Evolutionary conservation across 208 protist genomes (phyloP), one percentile per base, ranked within the genome.

Genomic region (Trypanosoma scelopori): DNA sequence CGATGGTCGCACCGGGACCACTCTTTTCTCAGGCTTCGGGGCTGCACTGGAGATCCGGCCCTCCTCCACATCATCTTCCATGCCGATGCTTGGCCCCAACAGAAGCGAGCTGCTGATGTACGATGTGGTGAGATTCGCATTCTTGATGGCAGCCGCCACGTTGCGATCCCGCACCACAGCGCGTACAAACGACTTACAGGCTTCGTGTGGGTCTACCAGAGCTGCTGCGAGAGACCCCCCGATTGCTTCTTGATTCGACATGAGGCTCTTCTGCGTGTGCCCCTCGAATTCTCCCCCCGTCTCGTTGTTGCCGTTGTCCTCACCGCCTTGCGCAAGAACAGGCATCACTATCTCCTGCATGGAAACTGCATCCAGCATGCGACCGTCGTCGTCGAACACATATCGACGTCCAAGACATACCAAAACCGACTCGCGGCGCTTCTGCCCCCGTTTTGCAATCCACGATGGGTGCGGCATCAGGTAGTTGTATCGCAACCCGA

Each of bases 401-500:
- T 89, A 82, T 7, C 85, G 84, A 9, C 74, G 60, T 13, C 90
- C 90, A 15, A 95, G 70, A 5, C 82, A 80, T 0, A 90, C 87
- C 35, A 95, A 63, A 16, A 92, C 22, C 46, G 67, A 47, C 50
- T 95, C 86, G 1, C 81, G 75, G 13, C 90, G 82, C 39, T 77
- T 55, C 58, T 82, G 76, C 28, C 81, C 84, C 52, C 90, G 80
- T 50, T 74, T 76, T 32, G 90, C 90, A 0, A 95, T 47, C 90
- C 90, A 95, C n/a, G 87, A 93, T 20, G 90, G 82, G 71, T 95
- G 90, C 22, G 87, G 87, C 41, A 76, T 51, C 11, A 92, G 68
- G 64, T 93, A 95, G 66, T 95, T 95, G 76, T 95, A 95, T 46
- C 75, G 68, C 18, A 95, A 71, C 18, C 82, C 82, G 12, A 91